Evolutionary conservation across 108 stramenopile genomes (phyloP), one percentile per base, ranked within the genome.

Genomic region (Pinguiococcus pyrenoidosus): DNA sequence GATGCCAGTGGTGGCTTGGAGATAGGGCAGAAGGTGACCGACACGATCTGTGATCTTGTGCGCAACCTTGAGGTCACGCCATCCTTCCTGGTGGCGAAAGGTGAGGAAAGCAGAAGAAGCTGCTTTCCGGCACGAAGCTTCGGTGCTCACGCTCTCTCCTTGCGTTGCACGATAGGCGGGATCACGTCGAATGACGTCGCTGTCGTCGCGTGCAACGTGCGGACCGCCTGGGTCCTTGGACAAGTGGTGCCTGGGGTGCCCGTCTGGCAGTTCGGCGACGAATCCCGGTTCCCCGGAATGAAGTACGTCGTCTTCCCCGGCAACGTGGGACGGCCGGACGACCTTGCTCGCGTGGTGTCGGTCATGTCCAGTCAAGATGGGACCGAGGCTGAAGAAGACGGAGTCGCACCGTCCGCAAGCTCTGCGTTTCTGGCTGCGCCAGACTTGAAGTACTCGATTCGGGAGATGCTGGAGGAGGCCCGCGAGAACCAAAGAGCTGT

Each of bases 131-230:
- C n/a, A n/a, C n/a, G n/a, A n/a, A n/a, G n/a, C n/a, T n/a, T n/a
- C n/a, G n/a, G n/a, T n/a, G n/a, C n/a, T n/a, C n/a, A n/a, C n/a
- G n/a, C n/a, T n/a, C n/a, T n/a, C n/a, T n/a, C n/a, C n/a, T n/a
- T n/a, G n/a, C n/a, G n/a, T n/a, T n/a, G n/a, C n/a, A n/a, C n/a
- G n/a, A n/a, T n/a, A n/a, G n/a, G 74, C 1, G 74, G 74, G 8
- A 76, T 76, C 23, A 76, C 74, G 4, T 72, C 71, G 9, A 73
- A 64, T 39, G 74, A 76, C 47, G 74, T 76, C 4, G 64, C 71
- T 21, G 69, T 59, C 26, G 21, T 38, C 5, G 59, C 49, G 21
- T 32, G 73, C 18, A 59, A 46, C 4, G 33, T 76, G 30, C 37
- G 32, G 32, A 46, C 52, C 13, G 68, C 72, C 17, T 27, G 52